Evolutionary conservation across 1,139 yeast genomes (phyloP).

Genomic region (Pichia cactophila): DNA sequence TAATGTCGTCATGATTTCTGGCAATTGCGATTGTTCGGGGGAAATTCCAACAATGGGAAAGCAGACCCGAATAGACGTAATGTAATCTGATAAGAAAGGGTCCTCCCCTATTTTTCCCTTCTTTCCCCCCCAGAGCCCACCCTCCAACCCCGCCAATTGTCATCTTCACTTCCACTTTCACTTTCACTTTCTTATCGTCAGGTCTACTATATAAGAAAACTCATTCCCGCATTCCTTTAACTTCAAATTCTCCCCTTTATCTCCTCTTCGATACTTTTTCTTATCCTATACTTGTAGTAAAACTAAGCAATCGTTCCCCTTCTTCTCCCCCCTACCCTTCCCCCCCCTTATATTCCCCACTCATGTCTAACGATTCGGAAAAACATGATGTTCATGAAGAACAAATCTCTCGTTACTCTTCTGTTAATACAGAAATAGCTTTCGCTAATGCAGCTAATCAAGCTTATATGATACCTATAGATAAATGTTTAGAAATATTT

Average conservation of each 20-base stretch:
- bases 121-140: no score
- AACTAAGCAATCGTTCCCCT: neutral
- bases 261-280: neutral
- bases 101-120: no score
- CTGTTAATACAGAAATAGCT: slow-evolving; percentile 3
- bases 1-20: no score
- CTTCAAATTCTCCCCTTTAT: neutral
- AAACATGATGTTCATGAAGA: slow-evolving; percentile 10
- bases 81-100: no score
- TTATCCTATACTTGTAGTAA: no score
- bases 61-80: no score
- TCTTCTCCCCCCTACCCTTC: neutral
- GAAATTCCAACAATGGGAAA: no score
- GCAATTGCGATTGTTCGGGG: no score
- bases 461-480: slow-evolving; percentile 31
- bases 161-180: no score
- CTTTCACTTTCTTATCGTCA: no score
- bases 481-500: slow-evolving; percentile 33
- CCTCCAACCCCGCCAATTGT: neutral
- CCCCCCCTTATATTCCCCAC: neutral
- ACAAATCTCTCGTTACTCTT: slow-evolving; percentile 10
- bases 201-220: no score
- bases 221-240: no score
- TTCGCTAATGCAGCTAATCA: slow-evolving; percentile 11
- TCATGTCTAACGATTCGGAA: neutral